These are phyloP conservation scores for Dorcoceras hygrometricum DNA, from an alignment of 257 asterid genomes.

Conservation along the genomic window DNA sequence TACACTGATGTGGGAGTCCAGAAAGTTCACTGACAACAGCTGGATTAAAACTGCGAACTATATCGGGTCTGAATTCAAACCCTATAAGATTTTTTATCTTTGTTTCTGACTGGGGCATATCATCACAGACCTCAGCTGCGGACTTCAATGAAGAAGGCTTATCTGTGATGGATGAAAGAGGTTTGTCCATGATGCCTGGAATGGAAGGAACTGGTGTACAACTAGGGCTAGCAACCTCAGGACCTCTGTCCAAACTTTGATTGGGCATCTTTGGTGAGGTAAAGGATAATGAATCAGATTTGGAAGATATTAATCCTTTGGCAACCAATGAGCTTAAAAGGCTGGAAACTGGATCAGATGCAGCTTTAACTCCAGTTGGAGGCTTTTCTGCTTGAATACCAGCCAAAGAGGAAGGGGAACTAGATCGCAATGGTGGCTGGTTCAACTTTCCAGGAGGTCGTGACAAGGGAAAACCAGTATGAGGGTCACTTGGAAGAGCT, in stretches of 20 bases:
- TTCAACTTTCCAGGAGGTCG: slow-evolving; percentile 35
- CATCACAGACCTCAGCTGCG: slow-evolving; percentile 30
- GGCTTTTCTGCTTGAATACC: slow-evolving; percentile 35
- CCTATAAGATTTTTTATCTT: slow-evolving; percentile 57
- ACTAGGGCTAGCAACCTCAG: slow-evolving; percentile 36
- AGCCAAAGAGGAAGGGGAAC: slow-evolving; percentile 27
- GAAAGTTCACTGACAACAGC: slow-evolving; percentile 57
- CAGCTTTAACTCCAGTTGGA: slow-evolving; percentile 37
- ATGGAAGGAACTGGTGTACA: slow-evolving; percentile 37
- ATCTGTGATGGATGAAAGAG: slow-evolving; percentile 28
- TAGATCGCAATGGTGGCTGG: slow-evolving; percentile 30
- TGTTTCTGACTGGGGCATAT: slow-evolving; percentile 31
- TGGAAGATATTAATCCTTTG: slow-evolving; percentile 71
- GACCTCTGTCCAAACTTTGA: slow-evolving; percentile 37
- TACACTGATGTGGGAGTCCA: slow-evolving; percentile 61
- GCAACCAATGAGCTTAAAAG: slow-evolving; percentile 77
- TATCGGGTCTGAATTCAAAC: slow-evolving; percentile 59
- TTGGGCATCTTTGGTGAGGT: slow-evolving; percentile 29
- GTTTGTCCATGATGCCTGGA: slow-evolving; percentile 34
- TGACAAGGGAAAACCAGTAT: slow-evolving; percentile 18
- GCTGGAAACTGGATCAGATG: slow-evolving; percentile 67
- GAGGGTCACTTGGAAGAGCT: slow-evolving; percentile 31
- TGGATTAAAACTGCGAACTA: slow-evolving; percentile 57
- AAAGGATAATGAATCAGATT: slow-evolving; percentile 37
- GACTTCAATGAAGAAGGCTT: slow-evolving; percentile 32